Evolutionary conservation across 768 basidiomycete species (phyloP).

Genomic region (Leccinum subtestaceum): DNA sequence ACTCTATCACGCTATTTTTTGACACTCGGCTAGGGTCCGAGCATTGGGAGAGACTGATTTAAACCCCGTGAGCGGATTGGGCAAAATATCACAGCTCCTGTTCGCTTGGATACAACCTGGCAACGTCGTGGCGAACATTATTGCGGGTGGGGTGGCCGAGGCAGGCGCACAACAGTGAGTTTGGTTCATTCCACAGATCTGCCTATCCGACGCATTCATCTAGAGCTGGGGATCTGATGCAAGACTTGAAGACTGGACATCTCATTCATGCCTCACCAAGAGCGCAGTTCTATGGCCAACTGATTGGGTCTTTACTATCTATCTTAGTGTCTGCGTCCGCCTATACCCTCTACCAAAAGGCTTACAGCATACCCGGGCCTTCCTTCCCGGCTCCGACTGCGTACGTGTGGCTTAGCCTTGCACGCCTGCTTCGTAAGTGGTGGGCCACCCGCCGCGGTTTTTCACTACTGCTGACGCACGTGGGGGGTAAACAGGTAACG

Average conservation of each 20-base stretch:
- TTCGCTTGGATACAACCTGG: slow-evolving; percentile 95
- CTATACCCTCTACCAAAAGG: slow-evolving; percentile 81
- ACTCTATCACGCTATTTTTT: slow-evolving; percentile 1
- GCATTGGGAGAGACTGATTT: slow-evolving; percentile 96
- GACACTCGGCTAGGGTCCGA: slow-evolving; percentile 58
- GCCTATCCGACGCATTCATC: slow-evolving; percentile 1
- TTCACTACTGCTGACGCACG: slow-evolving; percentile 2
- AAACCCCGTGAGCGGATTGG: slow-evolving; percentile 88
- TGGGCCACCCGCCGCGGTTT: too few relatives aligned
- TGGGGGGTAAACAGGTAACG: slow-evolving; percentile 56
- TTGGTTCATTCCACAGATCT: background rate
- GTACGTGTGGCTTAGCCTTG: slow-evolving; percentile 86
- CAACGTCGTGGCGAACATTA: slow-evolving; percentile 96
- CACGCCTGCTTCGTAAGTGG: slow-evolving; percentile 67
- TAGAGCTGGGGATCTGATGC: slow-evolving; percentile 97
- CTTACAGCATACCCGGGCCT: slow-evolving; percentile 87
- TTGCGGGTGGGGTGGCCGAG: slow-evolving; percentile 95
- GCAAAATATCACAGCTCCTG: slow-evolving; percentile 91
- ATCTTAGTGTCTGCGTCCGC: slow-evolving; percentile 88
- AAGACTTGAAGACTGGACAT: slow-evolving; percentile 96
- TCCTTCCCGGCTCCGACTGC: slow-evolving; percentile 96
- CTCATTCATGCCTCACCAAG: slow-evolving; percentile 88
- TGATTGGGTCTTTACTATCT: slow-evolving; percentile 85
- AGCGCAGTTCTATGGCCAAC: slow-evolving; percentile 91
- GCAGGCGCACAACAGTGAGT: slow-evolving; percentile 89